Percentiles rank a stretch among this genome's conserved stretches.
phyloP scores from a whole-genome alignment of 306 rosid genomes.

The Citrullus colocynthis region DNA sequence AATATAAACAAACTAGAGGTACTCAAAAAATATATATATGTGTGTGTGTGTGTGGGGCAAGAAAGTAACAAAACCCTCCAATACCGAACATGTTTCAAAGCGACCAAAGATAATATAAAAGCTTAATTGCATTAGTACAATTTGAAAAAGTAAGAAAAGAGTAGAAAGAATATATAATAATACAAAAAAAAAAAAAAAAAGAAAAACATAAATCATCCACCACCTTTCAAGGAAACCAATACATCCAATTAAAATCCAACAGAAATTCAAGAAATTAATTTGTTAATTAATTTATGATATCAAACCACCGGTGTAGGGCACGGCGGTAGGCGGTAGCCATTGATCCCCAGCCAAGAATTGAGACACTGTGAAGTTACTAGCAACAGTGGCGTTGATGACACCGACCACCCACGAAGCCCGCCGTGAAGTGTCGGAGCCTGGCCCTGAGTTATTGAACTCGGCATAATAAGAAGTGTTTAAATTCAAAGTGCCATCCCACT shows the following conservation, averaged over 20 bases:
- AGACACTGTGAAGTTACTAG: conserved; percentile 2
- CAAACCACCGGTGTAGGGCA: not conserved
- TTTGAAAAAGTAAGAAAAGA: too few species aligned
- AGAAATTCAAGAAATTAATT: not conserved
- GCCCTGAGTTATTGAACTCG: not conserved
- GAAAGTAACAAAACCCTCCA: not conserved
- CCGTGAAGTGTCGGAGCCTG: not conserved
- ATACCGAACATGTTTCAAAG: too few species aligned
- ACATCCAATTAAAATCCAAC: not conserved
- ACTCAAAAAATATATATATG: too few species aligned
- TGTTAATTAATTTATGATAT: not conserved
- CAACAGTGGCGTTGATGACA: not conserved
- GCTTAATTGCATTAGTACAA: too few species aligned
- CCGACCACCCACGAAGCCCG: conserved; percentile 5
- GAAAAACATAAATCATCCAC: not conserved
- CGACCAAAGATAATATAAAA: too few species aligned
- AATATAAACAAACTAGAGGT: too few species aligned
- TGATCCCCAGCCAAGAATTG: not conserved
- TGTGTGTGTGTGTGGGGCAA: too few species aligned
- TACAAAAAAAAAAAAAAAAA: too few species aligned
- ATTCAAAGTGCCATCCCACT: conserved; percentile 4
- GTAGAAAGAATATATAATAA: too few species aligned
- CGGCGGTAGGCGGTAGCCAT: not conserved
- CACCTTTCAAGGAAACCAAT: not conserved
- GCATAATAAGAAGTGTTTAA: not conserved